Conservation (phyloP, 768 basidiomycete species). For the Galerina marginata region DNA sequence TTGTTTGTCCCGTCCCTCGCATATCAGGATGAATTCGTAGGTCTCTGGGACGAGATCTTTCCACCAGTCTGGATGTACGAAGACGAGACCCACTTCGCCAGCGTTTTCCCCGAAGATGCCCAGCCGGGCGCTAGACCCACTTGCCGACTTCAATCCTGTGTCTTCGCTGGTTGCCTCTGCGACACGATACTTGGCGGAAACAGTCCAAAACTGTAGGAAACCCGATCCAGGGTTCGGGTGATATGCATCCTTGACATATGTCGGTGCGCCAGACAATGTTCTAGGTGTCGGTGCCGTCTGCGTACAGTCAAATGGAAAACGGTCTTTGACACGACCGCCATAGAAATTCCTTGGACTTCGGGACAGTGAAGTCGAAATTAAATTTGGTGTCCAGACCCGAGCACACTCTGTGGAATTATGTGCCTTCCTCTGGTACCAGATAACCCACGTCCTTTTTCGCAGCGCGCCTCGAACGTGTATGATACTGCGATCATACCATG, state of each 20-base stretch:
- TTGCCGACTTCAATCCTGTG: neutral
- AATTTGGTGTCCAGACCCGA: slow-evolving; percentile 5
- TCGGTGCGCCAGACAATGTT: slow-evolving; percentile 1
- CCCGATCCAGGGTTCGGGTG: slow-evolving; percentile 15
- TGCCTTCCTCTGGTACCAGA: slow-evolving; percentile 17
- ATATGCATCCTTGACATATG: slow-evolving; percentile 4
- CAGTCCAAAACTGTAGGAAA: slow-evolving; percentile 19
- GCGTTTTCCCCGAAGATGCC: slow-evolving; percentile 7
- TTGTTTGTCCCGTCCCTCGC: slow-evolving; percentile 10
- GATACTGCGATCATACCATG: slow-evolving; percentile 3
- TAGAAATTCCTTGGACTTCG: neutral
- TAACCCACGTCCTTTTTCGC: slow-evolving; percentile 13
- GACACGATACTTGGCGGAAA: slow-evolving; percentile 4
- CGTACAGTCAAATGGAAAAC: slow-evolving; percentile 8
- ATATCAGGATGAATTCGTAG: slow-evolving; percentile 15
- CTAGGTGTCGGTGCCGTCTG: slow-evolving; percentile 5
- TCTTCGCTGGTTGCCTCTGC: neutral
- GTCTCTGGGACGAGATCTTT: neutral
- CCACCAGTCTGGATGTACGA: slow-evolving; percentile 9
- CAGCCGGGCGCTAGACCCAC: neutral
- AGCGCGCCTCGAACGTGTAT: slow-evolving; percentile 3
- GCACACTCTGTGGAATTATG: slow-evolving; percentile 11
- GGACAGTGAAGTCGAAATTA: neutral
- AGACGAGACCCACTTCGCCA: slow-evolving; percentile 4
- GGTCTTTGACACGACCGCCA: neutral